Evolutionary conservation across 345 rosid genomes (phyloP).

Genomic region (Brassica incana): DNA sequence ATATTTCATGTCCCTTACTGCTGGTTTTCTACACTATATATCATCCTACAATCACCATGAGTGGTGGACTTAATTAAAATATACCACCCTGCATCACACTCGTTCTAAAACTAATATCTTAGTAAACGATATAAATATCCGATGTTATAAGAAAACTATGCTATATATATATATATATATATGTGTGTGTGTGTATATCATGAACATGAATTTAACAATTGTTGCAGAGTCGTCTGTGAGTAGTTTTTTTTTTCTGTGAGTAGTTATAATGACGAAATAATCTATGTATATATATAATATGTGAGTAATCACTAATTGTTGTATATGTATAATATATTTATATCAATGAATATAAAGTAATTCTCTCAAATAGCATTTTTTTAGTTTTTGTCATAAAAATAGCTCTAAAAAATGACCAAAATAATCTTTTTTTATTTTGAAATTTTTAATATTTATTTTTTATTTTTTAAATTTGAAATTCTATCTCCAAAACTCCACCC

Average conservation of each 20-base stretch:
- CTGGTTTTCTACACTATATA: constrained; percentile 7
- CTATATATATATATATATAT: too few species aligned
- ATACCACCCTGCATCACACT: not conserved
- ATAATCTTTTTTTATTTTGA: too few species aligned
- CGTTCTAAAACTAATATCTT: not conserved
- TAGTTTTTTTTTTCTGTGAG: not conserved
- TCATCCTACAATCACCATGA: constrained; percentile 10
- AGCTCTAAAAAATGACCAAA: too few species aligned
- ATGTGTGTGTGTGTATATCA: not conserved
- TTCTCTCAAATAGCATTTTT: too few species aligned
- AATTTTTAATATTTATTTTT: too few species aligned
- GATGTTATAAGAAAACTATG: too few species aligned
- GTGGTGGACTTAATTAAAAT: not conserved
- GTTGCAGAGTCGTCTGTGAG: not conserved
- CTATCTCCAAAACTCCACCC: too few species aligned
- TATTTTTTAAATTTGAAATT: too few species aligned
- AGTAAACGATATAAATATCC: not conserved
- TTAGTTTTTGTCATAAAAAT: too few species aligned
- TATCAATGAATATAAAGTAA: not conserved
- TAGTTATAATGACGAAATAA: not conserved
- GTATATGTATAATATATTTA: not conserved
- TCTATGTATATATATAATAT: not conserved
- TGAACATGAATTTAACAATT: not conserved
- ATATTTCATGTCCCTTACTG: constrained; percentile 28
- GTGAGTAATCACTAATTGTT: not conserved